Evolutionary conservation across 495 filamentous ascomycete species (phyloP).

Genomic region (Pseudotulostoma volvatum): DNA sequence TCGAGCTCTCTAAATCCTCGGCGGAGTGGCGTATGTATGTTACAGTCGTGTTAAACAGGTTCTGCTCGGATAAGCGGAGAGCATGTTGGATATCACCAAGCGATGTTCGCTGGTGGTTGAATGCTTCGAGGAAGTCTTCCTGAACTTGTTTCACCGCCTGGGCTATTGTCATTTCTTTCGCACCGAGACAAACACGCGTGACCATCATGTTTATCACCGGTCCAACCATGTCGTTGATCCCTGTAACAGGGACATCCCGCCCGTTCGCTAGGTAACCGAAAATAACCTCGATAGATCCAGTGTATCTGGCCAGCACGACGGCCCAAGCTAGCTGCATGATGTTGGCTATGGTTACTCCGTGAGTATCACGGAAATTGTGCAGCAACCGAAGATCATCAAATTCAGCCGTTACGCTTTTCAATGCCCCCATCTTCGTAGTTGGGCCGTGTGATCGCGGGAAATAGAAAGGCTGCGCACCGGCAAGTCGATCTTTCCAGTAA

Average conservation of each 20-base stretch:
- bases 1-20: too few species aligned
- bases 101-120: slow-evolving; percentile 18
- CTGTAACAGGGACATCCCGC: slow-evolving; percentile 10
- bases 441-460: too few species aligned
- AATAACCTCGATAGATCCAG: slow-evolving; percentile 34
- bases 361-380: too few species aligned
- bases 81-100: slow-evolving; percentile 25
- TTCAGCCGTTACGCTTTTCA: too few species aligned
- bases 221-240: slow-evolving; percentile 6
- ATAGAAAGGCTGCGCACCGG: too few species aligned
- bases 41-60: slow-evolving; percentile 28
- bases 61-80: slow-evolving; percentile 17
- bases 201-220: slow-evolving; percentile 12
- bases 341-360: slow-evolving; percentile 14
- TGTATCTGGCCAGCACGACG: slow-evolving; percentile 36
- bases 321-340: slow-evolving; percentile 38
- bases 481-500: slow-evolving; percentile 20
- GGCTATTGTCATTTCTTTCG: too few species aligned
- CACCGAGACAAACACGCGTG: slow-evolving; percentile 15
- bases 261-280: slow-evolving; percentile 31
- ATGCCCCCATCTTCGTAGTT: too few species aligned
- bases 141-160: too few species aligned
- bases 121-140: slow-evolving; percentile 18
- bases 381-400: too few species aligned
- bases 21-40: too few species aligned